Percentiles rank a stretch among this genome's conserved stretches.
phyloP scores from a whole-genome alignment of 805 yeast species.

The Barnettozyma siamensis region DNA sequence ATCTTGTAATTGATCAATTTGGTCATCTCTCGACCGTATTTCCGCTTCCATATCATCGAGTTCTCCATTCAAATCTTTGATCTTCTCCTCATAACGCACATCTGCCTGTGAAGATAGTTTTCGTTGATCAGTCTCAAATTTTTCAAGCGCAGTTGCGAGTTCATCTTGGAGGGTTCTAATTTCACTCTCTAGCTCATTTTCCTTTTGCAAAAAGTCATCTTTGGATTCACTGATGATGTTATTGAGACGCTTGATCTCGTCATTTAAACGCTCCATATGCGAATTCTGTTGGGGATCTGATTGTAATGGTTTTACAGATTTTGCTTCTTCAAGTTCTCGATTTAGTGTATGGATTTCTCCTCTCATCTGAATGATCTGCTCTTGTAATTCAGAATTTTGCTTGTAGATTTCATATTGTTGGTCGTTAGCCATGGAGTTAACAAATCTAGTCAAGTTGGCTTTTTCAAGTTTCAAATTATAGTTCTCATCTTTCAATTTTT shows the following conservation, averaged over 20 bases:
- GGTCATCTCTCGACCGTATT: constrained; percentile 17
- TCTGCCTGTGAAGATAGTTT: constrained; percentile 1
- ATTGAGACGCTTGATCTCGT: constrained; percentile 10
- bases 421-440: constrained; percentile 33
- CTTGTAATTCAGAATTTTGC: constrained; percentile 32
- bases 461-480: constrained; percentile 39
- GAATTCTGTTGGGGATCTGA: neutral
- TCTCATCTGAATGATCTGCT: constrained; percentile 19
- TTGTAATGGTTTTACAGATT: constrained; percentile 1
- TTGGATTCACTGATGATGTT: neutral
- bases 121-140: constrained; percentile 6
- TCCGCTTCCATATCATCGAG: constrained; percentile 16
- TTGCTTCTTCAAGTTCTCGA: constrained; percentile 5
- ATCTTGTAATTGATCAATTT: constrained; percentile 18
- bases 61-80: constrained; percentile 1
- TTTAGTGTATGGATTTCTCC: constrained; percentile 14
- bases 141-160: constrained; percentile 11
- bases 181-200: neutral
- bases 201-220: constrained; percentile 1
- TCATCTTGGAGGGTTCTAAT: neutral
- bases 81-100: constrained; percentile 14
- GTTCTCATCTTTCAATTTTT: constrained; percentile 36
- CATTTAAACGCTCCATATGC: constrained; percentile 3
- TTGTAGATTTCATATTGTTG: constrained; percentile 33
- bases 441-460: constrained; percentile 34